phyloP scores from a whole-genome alignment of 2,329 filamentous ascomycete genomes.

The Penicillium sp. region DNA sequence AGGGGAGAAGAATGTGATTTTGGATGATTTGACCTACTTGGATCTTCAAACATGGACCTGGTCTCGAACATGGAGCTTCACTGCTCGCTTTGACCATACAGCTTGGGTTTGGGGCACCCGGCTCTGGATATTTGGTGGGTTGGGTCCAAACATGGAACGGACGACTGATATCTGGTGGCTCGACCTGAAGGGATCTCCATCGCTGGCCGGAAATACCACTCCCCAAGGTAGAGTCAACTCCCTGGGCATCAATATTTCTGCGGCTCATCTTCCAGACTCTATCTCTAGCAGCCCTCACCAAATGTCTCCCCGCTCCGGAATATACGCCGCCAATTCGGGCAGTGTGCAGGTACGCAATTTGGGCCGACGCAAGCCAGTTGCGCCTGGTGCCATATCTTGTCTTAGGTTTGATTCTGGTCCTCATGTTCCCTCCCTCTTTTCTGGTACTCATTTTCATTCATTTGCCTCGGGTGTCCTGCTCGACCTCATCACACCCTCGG shows the following conservation, averaged over 20 bases:
- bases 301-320: slow-evolving; percentile 41
- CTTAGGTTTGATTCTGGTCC: slow-evolving; percentile 86
- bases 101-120: slow-evolving; percentile 90
- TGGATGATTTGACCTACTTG: slow-evolving; percentile 95
- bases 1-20: slow-evolving; percentile 83
- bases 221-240: slow-evolving; percentile 55
- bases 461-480: slow-evolving; percentile 90
- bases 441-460: slow-evolving; percentile 91
- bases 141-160: slow-evolving; percentile 96
- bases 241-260: slow-evolving; percentile 33
- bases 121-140: slow-evolving; percentile 93
- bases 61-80: slow-evolving; percentile 95
- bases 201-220: slow-evolving; percentile 69
- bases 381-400: slow-evolving; percentile 85
- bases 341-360: slow-evolving; percentile 58
- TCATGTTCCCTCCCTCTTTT: slow-evolving; percentile 81
- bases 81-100: slow-evolving; percentile 90
- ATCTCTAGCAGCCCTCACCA: slow-evolving; percentile 37
- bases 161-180: slow-evolving; percentile 97
- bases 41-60: slow-evolving; percentile 97
- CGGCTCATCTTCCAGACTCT: slow-evolving; percentile 41
- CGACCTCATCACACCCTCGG: slow-evolving; percentile 90
- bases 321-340: slow-evolving; percentile 72
- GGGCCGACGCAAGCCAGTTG: slow-evolving; percentile 55
- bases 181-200: slow-evolving; percentile 85